phyloP scores from a whole-genome alignment of 202 grass and related monocot genomes.

The Saccharum hybrid region DNA sequence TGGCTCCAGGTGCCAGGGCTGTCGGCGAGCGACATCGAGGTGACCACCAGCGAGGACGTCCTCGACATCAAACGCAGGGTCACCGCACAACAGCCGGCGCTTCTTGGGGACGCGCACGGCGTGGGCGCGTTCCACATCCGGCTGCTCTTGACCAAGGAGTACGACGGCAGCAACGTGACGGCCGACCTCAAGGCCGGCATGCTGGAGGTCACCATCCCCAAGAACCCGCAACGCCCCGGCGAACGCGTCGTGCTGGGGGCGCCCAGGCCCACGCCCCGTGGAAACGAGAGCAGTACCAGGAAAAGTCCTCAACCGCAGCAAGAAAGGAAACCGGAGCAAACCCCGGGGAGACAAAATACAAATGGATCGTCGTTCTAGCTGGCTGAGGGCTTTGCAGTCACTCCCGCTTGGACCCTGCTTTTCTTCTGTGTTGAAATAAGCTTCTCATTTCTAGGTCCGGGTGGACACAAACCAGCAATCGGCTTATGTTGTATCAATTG shows the following conservation, averaged over 20 bases:
- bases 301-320: background rate
- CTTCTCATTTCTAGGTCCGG: background rate
- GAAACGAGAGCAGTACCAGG: background rate
- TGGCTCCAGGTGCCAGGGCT: constrained; percentile 48
- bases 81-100: no score
- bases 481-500: background rate
- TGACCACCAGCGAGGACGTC: constrained; percentile 12
- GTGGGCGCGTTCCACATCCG: constrained; percentile 40
- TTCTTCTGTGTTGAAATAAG: background rate
- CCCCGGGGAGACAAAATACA: background rate
- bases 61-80: constrained; percentile 44
- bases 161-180: background rate
- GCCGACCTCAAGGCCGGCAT: constrained; percentile 47
- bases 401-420: background rate
- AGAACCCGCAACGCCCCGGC: background rate
- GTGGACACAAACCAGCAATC: background rate
- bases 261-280: background rate
- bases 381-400: background rate
- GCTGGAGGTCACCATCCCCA: constrained; percentile 40
- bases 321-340: background rate
- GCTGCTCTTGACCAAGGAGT: constrained; percentile 44
- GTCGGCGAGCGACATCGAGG: constrained; percentile 30
- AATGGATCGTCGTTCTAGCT: background rate
- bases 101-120: background rate
- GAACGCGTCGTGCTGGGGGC: background rate